Base-by-base conservation (phyloP, 176 grass and related monocot genomes). In the Alopecurus myosuroides region DNA sequence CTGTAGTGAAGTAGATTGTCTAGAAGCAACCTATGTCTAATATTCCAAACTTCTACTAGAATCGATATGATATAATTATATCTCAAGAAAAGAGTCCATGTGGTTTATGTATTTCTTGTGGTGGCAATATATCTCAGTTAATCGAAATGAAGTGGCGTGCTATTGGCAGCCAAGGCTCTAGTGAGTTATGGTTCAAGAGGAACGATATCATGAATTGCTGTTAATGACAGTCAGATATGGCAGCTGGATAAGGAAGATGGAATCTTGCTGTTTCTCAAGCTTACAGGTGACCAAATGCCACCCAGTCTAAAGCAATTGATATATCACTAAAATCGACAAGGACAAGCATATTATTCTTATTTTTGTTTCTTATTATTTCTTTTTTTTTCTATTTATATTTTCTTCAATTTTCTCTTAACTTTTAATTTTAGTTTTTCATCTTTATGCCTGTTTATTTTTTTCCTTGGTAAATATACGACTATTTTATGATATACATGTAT, bases 161-260 rank as follows among this genome's bases (percentile, higher is more conserved):
- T 88, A 0, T 83, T 95, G 57, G 85, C 85, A 29, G 88, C 85
- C 3, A 88, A 83, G 4, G 81, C 87, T 44, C 74, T 92, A 63
- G 92, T 87, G 42, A 85, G 87, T 1, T 92, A 26, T 64, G 81
- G 19, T 88, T 86, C 72, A 90, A 83, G 30, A 70, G 33, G 36
- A 76, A 55, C 2, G 81, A 88, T 22, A 48, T 81, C 87, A 20
- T 88, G 90, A 83, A 3, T 36, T 66, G 79, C 70, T 45, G 52
- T 95, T 3, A 88, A 81, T 51, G 60, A 90, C 29, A 92, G 88
- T 70, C 74, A 86, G 42, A 70, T 80, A 68, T 92, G 82, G 90
- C 76, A 88, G 69, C 52, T 80, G 57, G 79, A 83, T 8, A 77
- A 74, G 30, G 82, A 88, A 18, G 31, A 84, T 5, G 69, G 12